These are phyloP conservation scores for Furcasterigmium sp. DNA, from an alignment of 2,329 filamentous ascomycete species.

Conservation along the genomic window DNA sequence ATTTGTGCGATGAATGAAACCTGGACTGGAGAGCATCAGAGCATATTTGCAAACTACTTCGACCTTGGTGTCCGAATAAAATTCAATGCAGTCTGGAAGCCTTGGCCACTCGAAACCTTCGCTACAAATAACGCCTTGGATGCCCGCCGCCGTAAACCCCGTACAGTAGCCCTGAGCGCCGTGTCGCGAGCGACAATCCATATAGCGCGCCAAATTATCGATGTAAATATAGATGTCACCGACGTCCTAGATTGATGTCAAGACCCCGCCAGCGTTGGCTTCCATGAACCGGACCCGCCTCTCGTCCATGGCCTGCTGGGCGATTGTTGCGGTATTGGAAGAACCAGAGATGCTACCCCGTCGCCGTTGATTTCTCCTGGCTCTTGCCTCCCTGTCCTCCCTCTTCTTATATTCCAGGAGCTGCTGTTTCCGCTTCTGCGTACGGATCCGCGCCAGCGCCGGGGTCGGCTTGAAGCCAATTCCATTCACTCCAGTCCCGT, in stretches of 20 bases:
- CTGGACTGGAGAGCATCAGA: too few species aligned
- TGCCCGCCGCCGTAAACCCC: too few species aligned
- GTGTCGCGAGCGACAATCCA: too few species aligned
- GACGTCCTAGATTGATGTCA: constrained; percentile 3
- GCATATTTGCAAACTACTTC: too few species aligned
- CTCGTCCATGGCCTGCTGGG: constrained; percentile 13
- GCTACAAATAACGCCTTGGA: too few species aligned
- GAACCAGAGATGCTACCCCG: constrained; percentile 23
- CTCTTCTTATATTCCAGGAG: constrained; percentile 57
- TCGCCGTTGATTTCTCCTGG: constrained; percentile 47
- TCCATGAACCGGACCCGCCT: constrained; percentile 36
- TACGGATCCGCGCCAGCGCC: constrained; percentile 52
- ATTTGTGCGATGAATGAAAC: too few species aligned
- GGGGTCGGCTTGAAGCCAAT: constrained; percentile 62
- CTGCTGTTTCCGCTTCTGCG: constrained; percentile 53
- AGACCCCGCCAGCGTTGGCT: constrained; percentile 20
- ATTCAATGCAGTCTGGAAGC: too few species aligned
- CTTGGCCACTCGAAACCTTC: too few species aligned
- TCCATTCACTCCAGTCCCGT: constrained; percentile 62
- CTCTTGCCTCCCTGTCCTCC: constrained; percentile 56
- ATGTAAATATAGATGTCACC: too few species aligned
- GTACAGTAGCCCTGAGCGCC: too few species aligned
- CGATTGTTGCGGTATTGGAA: constrained; percentile 7
- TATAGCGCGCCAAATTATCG: too few species aligned
- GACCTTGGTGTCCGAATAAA: too few species aligned